phyloP scores from a whole-genome alignment of 257 asterid genomes.

The Mentha longifolia region DNA sequence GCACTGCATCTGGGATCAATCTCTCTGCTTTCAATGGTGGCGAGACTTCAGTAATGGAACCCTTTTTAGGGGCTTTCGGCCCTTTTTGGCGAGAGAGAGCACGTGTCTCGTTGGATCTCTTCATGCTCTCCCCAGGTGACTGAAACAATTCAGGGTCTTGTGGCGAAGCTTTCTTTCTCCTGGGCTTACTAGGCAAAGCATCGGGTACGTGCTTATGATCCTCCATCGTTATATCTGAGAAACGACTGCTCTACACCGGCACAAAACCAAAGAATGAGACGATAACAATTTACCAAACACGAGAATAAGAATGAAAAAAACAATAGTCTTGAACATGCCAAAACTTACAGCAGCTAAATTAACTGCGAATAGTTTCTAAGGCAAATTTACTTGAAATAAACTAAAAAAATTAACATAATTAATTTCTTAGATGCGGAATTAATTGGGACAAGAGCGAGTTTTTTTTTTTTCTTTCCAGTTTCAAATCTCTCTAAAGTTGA shows the following conservation, averaged over 20 bases:
- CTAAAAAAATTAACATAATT: too few relatives aligned
- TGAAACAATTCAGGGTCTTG: slow-evolving; percentile 45
- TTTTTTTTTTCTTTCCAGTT: too few relatives aligned
- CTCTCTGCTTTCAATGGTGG: slow-evolving; percentile 44
- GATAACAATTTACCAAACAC: too few relatives aligned
- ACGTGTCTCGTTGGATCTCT: slow-evolving; percentile 38
- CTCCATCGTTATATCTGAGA: slow-evolving; percentile 38
- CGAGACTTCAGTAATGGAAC: slow-evolving; percentile 35
- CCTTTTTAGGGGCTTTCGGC: slow-evolving; percentile 55
- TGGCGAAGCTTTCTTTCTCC: slow-evolving; percentile 57
- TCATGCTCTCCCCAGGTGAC: slow-evolving; percentile 45
- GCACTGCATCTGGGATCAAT: slow-evolving; percentile 46
- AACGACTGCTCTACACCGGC: slow-evolving; percentile 10
- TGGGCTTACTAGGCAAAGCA: slow-evolving; percentile 46
- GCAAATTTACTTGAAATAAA: too few relatives aligned
- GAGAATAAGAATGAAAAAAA: background rate
- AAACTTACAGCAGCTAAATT: background rate
- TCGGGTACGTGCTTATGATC: slow-evolving; percentile 51
- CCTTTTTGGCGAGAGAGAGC: slow-evolving; percentile 44
- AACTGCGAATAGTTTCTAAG: too few relatives aligned
- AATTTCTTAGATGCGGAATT: too few relatives aligned
- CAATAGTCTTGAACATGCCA: background rate
- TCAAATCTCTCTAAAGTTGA: too few relatives aligned
- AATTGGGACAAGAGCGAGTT: too few relatives aligned
- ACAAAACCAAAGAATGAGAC: background rate